Base-by-base conservation (phyloP, 169 alveolate genomes). In the Plasmodium relictum region DNA sequence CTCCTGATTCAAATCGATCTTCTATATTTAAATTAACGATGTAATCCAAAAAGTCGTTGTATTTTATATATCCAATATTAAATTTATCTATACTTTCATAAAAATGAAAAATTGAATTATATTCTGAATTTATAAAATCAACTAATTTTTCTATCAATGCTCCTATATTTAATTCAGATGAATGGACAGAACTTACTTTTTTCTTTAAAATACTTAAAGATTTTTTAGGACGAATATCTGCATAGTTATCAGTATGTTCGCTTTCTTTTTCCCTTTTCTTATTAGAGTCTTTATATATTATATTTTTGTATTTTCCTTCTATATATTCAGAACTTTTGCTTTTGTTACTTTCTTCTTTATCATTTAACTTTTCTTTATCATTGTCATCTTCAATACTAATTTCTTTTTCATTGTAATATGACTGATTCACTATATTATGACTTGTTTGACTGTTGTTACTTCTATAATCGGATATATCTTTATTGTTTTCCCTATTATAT, bases 51-150 rank as follows among this genome's bases (percentile, higher is more conserved):
- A 86, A 86, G 65, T 86, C 88, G 24, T 71, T 48, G 39, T 86
- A 86, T 71, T 69, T 86, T 58, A 86, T 72, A 48, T 86, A 86
- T 16, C 92, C 92, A 48, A 39, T 86, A 42, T 86, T 86, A 52
- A 86, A 86, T 63, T 86, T 86, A 48, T 86, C 92, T 63, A 86
- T 71, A 41, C 88, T 44, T 86, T 86, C 87, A 41, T 86, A 86
- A 86, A 86, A 86, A 26, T 86, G 92, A 71, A 44, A 58, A 59
- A 86, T 71, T 18, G 92, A 86, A 54, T 61, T 63, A 14, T 63
- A 86, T 45, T 86, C 92, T 26, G 87, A 71, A 39, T 18, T 20
- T n/a, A 86, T 86, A 42, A 70, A 45, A 62, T 22, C 58, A 6
- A 61, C 44, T 45, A 86, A 63, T 50, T 59, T 71, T 39, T 86